Evolutionary conservation across 345 rosid genomes (phyloP).

Genomic region (Lumnitzera racemosa): DNA sequence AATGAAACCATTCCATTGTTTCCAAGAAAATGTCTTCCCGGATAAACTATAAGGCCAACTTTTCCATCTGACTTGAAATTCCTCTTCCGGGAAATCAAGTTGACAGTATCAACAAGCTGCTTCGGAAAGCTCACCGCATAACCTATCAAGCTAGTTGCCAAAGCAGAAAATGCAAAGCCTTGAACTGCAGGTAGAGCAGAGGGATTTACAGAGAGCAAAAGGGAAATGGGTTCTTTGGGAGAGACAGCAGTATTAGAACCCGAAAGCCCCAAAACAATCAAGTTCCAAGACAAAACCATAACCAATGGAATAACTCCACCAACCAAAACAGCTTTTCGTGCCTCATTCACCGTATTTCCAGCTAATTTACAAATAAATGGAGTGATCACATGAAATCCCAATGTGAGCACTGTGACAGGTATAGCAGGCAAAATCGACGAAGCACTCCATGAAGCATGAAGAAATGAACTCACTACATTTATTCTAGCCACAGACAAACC

Average conservation of each 20-base stretch:
- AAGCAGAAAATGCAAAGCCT: constrained; percentile 82
- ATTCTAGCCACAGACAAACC: constrained; percentile 74
- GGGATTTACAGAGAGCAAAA: constrained; percentile 76
- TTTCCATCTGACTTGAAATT: constrained; percentile 11
- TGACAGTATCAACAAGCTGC: constrained; percentile 65
- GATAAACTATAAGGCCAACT: constrained; percentile 43
- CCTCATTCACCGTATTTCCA: constrained; percentile 50
- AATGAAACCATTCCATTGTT: constrained; percentile 38
- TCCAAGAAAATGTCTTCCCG: constrained; percentile 14
- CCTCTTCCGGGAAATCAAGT: constrained; percentile 32
- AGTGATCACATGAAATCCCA: constrained; percentile 91
- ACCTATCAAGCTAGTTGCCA: constrained; percentile 84
- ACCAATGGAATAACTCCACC: constrained; percentile 69
- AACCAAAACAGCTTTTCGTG: constrained; percentile 64
- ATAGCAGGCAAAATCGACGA: constrained; percentile 67
- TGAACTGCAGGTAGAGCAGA: constrained; percentile 82
- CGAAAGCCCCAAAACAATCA: constrained; percentile 81
- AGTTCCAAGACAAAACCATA: constrained; percentile 87
- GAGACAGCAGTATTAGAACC: constrained; percentile 30
- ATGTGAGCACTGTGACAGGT: constrained; percentile 75
- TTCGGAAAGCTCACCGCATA: constrained; percentile 85
- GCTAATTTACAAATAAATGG: constrained; percentile 82
- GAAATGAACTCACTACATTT: constrained; percentile 51
- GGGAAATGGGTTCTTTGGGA: constrained; percentile 59
- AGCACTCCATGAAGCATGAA: constrained; percentile 50